Percentiles rank a stretch among this genome's conserved stretches.
These are phyloP conservation scores for Blastocystis sp. DNA, from an alignment of 352 stramenopile species.

Conservation along the genomic window DNA sequence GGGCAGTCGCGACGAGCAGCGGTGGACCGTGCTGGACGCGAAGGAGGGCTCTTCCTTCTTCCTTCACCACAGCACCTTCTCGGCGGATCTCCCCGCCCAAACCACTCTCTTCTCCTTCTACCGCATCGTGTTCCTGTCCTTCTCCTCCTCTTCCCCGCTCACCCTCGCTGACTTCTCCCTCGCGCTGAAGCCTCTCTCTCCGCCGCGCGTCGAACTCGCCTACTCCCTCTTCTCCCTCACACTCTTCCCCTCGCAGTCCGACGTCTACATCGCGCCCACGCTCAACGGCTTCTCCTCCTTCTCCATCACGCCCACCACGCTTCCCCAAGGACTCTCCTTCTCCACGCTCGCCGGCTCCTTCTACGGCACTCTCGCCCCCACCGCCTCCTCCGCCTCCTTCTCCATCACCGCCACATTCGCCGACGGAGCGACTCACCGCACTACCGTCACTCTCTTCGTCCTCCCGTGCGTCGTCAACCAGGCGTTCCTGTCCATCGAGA, in stretches of 20 bases:
- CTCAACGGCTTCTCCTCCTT: constrained; percentile 12
- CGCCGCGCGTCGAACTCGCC: neutral
- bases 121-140: constrained; percentile 3
- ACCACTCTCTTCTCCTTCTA: neutral
- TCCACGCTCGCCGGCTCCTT: constrained; percentile 13
- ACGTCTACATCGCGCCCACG: constrained; percentile 9
- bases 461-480: neutral
- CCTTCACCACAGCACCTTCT: neutral
- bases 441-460: neutral
- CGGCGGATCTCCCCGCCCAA: constrained; percentile 3
- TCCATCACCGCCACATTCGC: neutral
- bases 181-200: neutral
- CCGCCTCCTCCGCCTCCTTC: neutral
- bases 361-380: neutral
- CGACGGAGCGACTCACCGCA: neutral
- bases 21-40: constrained; percentile 19
- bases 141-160: neutral
- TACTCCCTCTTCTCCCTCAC: neutral
- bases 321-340: constrained; percentile 20
- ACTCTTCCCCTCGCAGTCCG: neutral
- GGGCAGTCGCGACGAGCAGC: neutral
- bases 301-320: neutral
- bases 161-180: constrained; percentile 7
- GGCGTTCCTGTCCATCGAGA: neutral
- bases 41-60: constrained; percentile 10